A percentile compares a stretch with the other conserved stretches of the same genome.
phyloP scores from a whole-genome alignment of 164 flowering plant species.

The Litsea cubeba region DNA sequence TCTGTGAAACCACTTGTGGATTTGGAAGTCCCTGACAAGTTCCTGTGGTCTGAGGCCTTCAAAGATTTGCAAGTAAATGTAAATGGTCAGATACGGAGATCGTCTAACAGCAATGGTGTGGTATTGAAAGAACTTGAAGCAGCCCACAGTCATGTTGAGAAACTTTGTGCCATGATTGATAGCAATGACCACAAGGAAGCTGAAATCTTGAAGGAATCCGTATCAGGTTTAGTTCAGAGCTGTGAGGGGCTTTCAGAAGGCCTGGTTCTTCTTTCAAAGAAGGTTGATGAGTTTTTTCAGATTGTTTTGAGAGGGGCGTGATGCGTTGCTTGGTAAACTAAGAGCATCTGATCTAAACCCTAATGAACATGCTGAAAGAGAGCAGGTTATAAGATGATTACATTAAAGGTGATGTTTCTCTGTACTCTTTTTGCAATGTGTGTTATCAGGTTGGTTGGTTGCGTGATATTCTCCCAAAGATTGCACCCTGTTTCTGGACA shows the following conservation, averaged over 20 bases:
- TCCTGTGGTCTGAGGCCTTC: slow-evolving; percentile 62
- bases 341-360: slow-evolving; percentile 31
- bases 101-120: slow-evolving; percentile 24
- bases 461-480: neutral
- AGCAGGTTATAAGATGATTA: slow-evolving; percentile 22
- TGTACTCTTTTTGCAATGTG: neutral
- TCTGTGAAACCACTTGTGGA: slow-evolving; percentile 46
- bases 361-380: slow-evolving; percentile 17
- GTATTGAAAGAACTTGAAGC: slow-evolving; percentile 63
- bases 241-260: slow-evolving; percentile 52
- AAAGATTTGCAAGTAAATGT: slow-evolving; percentile 44
- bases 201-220: slow-evolving; percentile 27
- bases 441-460: neutral
- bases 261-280: slow-evolving; percentile 56
- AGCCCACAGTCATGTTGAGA: slow-evolving; percentile 41
- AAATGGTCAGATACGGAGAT: slow-evolving; percentile 44
- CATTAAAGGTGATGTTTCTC: neutral
- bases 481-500: slow-evolving; percentile 6
- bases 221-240: slow-evolving; percentile 29
- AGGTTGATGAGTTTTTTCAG: slow-evolving; percentile 78
- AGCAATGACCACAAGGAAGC: slow-evolving; percentile 19
- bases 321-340: slow-evolving; percentile 70
- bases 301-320: slow-evolving; percentile 72
- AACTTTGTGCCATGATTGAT: slow-evolving; percentile 33
- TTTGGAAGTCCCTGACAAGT: slow-evolving; percentile 42